Evolutionary conservation across 768 basidiomycete species (phyloP), one percentile per base, ranked within the genome.

Genomic region (Kwoniella sp.): DNA sequence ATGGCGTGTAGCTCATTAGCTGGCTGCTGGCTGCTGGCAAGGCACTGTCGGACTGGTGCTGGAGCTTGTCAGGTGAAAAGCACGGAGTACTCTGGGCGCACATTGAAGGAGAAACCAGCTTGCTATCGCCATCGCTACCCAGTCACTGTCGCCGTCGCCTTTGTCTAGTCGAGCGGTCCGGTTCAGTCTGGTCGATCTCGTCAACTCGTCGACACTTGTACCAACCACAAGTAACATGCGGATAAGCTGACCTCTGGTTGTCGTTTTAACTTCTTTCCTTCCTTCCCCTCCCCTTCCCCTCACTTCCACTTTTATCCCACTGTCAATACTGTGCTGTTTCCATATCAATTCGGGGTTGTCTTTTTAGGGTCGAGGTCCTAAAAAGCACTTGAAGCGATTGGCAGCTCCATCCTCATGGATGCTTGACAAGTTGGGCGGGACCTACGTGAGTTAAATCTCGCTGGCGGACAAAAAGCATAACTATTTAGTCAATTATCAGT

Each of bases 341-440:
- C 5, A 5, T 23, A 23, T 26, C 51, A 45, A 45, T 45, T 45
- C 41, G 41, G 41, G 8, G 15, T 45, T 5, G 5, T 13, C 15
- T 45, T 45, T 45, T 11, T 17, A 96, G 94, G 93, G 87, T 81
- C 90, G 94, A 83, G 94, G 94, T 88, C 94, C 94, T 71, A 96
- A 91, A 90, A 96, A 96, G 84, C 94, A 97, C 82, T 87, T 97
- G 85, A 97, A 97, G 87, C 91, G 95, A 80, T 87, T 98, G 66
- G 88, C 89, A 73, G 96, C 96, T 68, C 96, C 96, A 70, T 95
- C 93, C 53, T 90, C 92, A 85, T 99, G 96, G 96, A 97, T 99
- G 94, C 87, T 99, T 70, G 93, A 98, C 86, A 99, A 99, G 85
- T 84, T 99, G 90, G 80, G 73, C 69, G 81, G 79, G 61, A 78